phyloP scores from a whole-genome alignment of 2,329 filamentous ascomycete species.

The Fusarium scirpi region DNA sequence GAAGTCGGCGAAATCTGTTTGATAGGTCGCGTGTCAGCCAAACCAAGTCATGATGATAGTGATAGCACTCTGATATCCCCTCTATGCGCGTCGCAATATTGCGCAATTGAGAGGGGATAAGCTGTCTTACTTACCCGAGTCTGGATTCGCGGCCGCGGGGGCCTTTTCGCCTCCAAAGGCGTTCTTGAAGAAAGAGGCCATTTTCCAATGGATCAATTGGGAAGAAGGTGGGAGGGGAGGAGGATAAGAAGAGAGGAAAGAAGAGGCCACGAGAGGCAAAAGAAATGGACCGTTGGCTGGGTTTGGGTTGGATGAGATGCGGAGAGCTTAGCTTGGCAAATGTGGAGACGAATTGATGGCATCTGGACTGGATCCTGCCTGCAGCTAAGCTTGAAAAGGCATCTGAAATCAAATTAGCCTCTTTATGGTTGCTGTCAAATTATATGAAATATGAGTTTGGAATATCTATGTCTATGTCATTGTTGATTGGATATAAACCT shows the following conservation, averaged over 20 bases:
- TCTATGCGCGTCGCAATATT: conserved; percentile 33
- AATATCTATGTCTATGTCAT: neutral
- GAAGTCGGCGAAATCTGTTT: conserved; percentile 91
- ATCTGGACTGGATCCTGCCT: conserved; percentile 19
- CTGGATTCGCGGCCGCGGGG: conserved; percentile 62
- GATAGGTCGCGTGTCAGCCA: conserved; percentile 42
- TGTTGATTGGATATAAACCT: neutral
- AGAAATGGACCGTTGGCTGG: conserved; percentile 42
- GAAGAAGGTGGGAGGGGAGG: conserved; percentile 36
- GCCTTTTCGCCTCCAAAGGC: conserved; percentile 75
- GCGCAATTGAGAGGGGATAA: conserved; percentile 17
- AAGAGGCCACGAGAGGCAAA: conserved; percentile 40
- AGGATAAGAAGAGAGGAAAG: conserved; percentile 29
- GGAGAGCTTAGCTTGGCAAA: conserved; percentile 42
- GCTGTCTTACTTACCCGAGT: conserved; percentile 69
- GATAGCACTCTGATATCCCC: neutral
- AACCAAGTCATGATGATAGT: conserved; percentile 21
- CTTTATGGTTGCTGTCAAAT: neutral
- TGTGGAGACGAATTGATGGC: conserved; percentile 35
- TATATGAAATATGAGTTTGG: neutral
- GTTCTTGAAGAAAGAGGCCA: conserved; percentile 74
- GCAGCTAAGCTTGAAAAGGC: conserved; percentile 32
- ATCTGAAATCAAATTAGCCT: conserved; percentile 22
- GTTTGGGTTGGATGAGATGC: conserved; percentile 14
- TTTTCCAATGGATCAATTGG: conserved; percentile 50